Evolutionary conservation across 129 eudicot genomes (phyloP), one percentile per base, ranked within the genome.

Genomic region (Deinandra increscens): DNA sequence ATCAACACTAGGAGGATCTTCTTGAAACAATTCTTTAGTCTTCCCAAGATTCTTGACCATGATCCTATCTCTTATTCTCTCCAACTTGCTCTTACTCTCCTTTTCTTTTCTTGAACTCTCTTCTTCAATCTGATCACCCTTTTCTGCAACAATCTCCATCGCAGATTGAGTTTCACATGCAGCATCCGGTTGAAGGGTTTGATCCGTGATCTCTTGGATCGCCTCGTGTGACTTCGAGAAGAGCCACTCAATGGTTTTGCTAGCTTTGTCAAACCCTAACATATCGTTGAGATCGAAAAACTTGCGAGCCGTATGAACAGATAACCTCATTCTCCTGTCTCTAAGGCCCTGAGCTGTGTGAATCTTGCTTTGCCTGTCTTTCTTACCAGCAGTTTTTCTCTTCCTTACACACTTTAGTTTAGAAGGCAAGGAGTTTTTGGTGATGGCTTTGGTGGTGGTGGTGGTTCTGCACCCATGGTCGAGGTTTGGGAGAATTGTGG

Each of bases 211-310:
- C 38, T 82, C 82, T 48, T 71, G 72, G 39, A 86, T 86, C 50
- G 85, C 91, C 23, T 79, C 66, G 17, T 80, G 81, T 58, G 91
- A 86, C 72, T 86, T 86, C 72, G 74, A 44, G 54, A 86, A 83
- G 12, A 86, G 85, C 91, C 91, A 86, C 45, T 86, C 88, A 6
- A 86, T 80, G 38, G 91, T 86, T 29, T 75, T 77, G 55, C 91
- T 86, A 8, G 91, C 88, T 70, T 83, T 86, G 14, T 86, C 91
- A 58, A 83, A 86, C 45, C 91, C 91, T 69, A 86, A 46, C 80
- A 78, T 62, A 61, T 86, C 91, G 69, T 86, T 87, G 41, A 86
- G 88, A 80, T 86, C 80, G 48, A 86, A 86, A 67, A 86, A 86
- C 81, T 86, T 83, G 15, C 88, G 78, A 5, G 91, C 83, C 1